These are phyloP conservation scores for Diutina ranongensis DNA, from an alignment of 1,139 yeast species.

Conservation along the genomic window DNA sequence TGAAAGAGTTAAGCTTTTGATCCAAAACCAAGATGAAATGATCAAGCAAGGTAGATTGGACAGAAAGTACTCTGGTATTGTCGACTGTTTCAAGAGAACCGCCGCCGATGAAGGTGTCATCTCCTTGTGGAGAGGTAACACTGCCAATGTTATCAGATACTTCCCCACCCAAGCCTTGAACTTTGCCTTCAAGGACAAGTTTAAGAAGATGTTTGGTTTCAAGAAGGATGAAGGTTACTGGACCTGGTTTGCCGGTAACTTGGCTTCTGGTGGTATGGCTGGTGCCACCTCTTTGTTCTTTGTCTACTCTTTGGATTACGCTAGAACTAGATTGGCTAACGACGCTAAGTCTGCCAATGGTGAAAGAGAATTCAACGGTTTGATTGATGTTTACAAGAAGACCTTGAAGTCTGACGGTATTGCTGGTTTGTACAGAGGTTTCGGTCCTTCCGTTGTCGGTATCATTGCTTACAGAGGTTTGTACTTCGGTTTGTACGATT, in stretches of 20 bases:
- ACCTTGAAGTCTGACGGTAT: slow-evolving; percentile 67
- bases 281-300: slow-evolving; percentile 69
- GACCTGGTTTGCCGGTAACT: slow-evolving; percentile 68
- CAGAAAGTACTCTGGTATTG: slow-evolving; percentile 54
- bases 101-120: slow-evolving; percentile 60
- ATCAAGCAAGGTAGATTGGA: slow-evolving; percentile 69
- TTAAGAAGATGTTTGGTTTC: slow-evolving; percentile 69
- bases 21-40: slow-evolving; percentile 81
- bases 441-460: slow-evolving; percentile 74
- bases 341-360: slow-evolving; percentile 69
- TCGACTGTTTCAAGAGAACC: slow-evolving; percentile 64
- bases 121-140: slow-evolving; percentile 79
- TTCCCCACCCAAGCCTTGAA: slow-evolving; percentile 80
- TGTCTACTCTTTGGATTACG: slow-evolving; percentile 74
- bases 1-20: slow-evolving; percentile 70
- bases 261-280: slow-evolving; percentile 77
- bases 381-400: slow-evolving; percentile 67
- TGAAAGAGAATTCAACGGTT: slow-evolving; percentile 65
- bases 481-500: slow-evolving; percentile 74
- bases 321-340: slow-evolving; percentile 77
- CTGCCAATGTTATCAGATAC: slow-evolving; percentile 75
- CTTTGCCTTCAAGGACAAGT: slow-evolving; percentile 78
- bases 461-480: slow-evolving; percentile 77
- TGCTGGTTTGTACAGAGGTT: slow-evolving; percentile 77
- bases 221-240: slow-evolving; percentile 58